These are phyloP conservation scores for Phytophthora kernoviae DNA, from an alignment of 352 stramenopile genomes.

Conservation along the genomic window DNA sequence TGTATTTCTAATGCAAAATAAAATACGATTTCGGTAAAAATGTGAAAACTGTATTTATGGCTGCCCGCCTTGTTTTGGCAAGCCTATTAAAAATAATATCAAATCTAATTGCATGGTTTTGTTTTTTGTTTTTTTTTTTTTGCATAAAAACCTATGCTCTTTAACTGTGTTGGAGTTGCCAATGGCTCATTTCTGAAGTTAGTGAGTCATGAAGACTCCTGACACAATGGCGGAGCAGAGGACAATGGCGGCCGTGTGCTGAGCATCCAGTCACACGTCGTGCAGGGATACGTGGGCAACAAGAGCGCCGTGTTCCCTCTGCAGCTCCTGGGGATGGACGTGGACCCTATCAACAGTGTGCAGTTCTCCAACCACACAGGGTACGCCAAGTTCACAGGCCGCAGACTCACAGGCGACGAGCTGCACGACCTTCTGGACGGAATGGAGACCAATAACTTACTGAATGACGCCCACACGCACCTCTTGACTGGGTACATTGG, in stretches of 20 bases:
- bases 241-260: conserved; percentile 69
- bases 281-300: conserved; percentile 89
- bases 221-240: conserved; percentile 15
- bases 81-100: too few species aligned
- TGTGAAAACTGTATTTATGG: too few species aligned
- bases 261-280: conserved; percentile 89
- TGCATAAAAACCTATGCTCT: background rate
- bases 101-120: too few species aligned
- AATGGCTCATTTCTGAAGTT: too few species aligned
- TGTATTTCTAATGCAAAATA: too few species aligned
- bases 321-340: conserved; percentile 84
- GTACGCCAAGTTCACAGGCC: conserved; percentile 76
- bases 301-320: conserved; percentile 87
- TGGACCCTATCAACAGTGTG: conserved; percentile 89
- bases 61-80: too few species aligned
- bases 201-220: background rate
- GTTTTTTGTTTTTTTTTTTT: too few species aligned
- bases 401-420: conserved; percentile 73
- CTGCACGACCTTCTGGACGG: conserved; percentile 80
- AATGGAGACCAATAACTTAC: conserved; percentile 73
- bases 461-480: conserved; percentile 75
- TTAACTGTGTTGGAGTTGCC: too few species aligned
- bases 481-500: conserved; percentile 86
- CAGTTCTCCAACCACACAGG: conserved; percentile 90
- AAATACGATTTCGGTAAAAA: too few species aligned